A percentile compares a stretch with the other conserved stretches of the same genome.
Evolutionary conservation across 805 yeast genomes (phyloP).

Genomic region (Maudiozyma barnettii): DNA sequence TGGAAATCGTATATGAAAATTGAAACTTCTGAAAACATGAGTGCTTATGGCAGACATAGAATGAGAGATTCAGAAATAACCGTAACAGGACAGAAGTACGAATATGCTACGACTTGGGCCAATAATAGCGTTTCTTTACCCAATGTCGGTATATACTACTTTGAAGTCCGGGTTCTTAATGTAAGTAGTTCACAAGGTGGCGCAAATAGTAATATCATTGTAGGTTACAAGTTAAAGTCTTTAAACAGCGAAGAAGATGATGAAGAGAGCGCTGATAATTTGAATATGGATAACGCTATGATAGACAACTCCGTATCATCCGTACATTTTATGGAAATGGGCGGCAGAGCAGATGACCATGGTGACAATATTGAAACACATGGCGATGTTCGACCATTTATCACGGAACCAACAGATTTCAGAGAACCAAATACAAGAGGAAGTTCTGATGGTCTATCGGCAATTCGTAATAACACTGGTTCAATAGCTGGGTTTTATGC

Average conservation of each 20-base stretch:
- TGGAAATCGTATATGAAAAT: slow-evolving; percentile 18
- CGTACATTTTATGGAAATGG: slow-evolving; percentile 3
- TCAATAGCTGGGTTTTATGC: slow-evolving; percentile 16
- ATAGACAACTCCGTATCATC: slow-evolving; percentile 2
- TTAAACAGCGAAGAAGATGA: background rate
- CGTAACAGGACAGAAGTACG: slow-evolving; percentile 13
- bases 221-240: slow-evolving; percentile 21
- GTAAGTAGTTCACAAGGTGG: slow-evolving; percentile 23
- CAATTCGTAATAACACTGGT: background rate
- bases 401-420: background rate
- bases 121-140: slow-evolving; percentile 18
- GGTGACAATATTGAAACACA: background rate
- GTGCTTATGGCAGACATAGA: slow-evolving; percentile 12
- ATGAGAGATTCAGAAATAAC: slow-evolving; percentile 7
- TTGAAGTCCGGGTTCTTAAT: slow-evolving; percentile 20
- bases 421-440: background rate
- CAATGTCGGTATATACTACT: slow-evolving; percentile 23
- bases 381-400: background rate
- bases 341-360: background rate
- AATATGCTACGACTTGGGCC: slow-evolving; percentile 24
- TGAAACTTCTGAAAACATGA: slow-evolving; percentile 6
- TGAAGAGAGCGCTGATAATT: background rate
- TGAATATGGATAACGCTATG: slow-evolving; percentile 1
- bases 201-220: slow-evolving; percentile 19
- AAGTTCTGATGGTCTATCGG: background rate